Base-by-base conservation (phyloP, 2,329 filamentous ascomycete genomes). In the Neopestalotiopsis sp. region DNA sequence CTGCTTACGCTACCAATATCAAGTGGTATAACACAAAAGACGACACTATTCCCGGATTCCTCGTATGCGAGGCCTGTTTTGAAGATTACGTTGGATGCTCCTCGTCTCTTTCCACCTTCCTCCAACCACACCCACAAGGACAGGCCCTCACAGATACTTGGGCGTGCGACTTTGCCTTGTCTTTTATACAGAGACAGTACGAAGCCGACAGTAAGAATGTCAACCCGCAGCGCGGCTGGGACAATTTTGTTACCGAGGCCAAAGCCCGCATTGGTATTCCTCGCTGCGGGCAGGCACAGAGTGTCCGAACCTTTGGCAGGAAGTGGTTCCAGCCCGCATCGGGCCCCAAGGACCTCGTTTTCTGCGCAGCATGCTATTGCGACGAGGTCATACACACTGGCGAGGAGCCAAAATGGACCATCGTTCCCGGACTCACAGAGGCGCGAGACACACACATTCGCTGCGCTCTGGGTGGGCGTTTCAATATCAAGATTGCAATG, bases 341-440 rank as follows among this genome's bases (percentile, higher is more conserved):
- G 0, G 73, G 76, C 0, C 76, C 74, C 0, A 58, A 62, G 0
- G 74, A 72, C 3, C 70, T 81, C 0, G 71, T 80, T 0, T 70
- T 82, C 13, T 84, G 81, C 65, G 73, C 71, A 5, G 76, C 79
- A 1, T 84, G 82, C 69, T 82, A 78, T 68, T 75, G 73, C 66
- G 81, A 84, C 71, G 76, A 78, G 20, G 74, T 83, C 24, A 66
- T 75, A 38, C 74, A 72, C 49, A 77, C 78, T 0, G 73, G 73
- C 2, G 77, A 82, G 7, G 76, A 76, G 14, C 59, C 64, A 38
- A 76, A 71, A 64, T 79, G 68, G 69, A 67, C 40, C 65, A 70
- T 67, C 61, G 77, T 66, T n/a, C 71, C 67, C 4, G 70, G 63
- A 2, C 68, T 73, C 32, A 63, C 68, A 20, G 56, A 65, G 6